Conservation (phyloP, 805 yeast species). For the Saccharomycopsis javanensis region DNA sequence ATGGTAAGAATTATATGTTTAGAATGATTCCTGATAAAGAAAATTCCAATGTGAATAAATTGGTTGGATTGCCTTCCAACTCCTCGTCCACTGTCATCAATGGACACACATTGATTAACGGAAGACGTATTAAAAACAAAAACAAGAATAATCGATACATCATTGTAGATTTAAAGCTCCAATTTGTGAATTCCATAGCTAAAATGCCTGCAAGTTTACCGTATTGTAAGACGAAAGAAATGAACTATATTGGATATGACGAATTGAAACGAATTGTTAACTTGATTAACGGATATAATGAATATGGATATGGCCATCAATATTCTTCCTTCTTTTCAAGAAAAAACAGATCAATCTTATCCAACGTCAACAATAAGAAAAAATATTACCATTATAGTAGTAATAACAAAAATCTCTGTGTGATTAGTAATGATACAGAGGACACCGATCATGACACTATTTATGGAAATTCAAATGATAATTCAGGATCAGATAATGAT, state of each 20-base stretch:
- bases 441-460: not conserved
- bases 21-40: not conserved
- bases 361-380: not conserved
- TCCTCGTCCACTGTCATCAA: not conserved
- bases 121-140: not conserved
- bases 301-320: constrained; percentile 4
- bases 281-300: constrained; percentile 42
- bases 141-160: constrained; percentile 36
- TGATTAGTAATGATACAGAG: not conserved
- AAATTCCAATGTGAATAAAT: not conserved
- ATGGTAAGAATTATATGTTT: not conserved
- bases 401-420: not conserved
- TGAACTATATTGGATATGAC: constrained; percentile 47
- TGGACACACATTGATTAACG: not conserved
- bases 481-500: not conserved
- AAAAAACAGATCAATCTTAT: constrained; percentile 8
- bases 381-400: not conserved
- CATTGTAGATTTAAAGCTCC: constrained; percentile 56
- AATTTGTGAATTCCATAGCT: constrained; percentile 38
- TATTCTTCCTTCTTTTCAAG: constrained; percentile 13
- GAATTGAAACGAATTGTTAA: constrained; percentile 53
- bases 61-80: not conserved
- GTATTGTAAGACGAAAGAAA: constrained; percentile 34
- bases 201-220: constrained; percentile 14
- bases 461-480: not conserved